phyloP scores from a whole-genome alignment of 148 eudicot genomes.

The Oxyria digyna region DNA sequence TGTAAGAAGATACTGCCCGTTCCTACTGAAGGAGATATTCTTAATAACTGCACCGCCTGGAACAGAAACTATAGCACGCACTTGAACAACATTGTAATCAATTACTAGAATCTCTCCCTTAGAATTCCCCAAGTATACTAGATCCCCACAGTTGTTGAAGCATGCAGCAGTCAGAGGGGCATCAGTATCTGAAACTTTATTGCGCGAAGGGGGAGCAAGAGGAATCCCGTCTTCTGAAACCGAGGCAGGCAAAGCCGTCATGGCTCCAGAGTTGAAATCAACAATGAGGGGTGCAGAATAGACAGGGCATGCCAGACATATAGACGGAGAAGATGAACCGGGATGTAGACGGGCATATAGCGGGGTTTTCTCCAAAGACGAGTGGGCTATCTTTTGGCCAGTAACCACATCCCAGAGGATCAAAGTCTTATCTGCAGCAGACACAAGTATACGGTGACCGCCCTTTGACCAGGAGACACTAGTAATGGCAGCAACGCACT shows the following conservation, averaged over 20 bases:
- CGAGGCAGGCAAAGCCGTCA: constrained; percentile 58
- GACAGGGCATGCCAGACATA: constrained; percentile 77
- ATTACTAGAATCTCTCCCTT: constrained; percentile 88
- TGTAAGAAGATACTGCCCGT: constrained; percentile 77
- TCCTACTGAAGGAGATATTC: constrained; percentile 64
- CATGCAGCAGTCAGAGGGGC: constrained; percentile 82
- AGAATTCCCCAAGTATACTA: constrained; percentile 86
- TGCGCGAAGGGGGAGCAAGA: constrained; percentile 43
- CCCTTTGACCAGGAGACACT: constrained; percentile 92
- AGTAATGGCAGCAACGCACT: constrained; percentile 64
- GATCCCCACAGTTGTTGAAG: constrained; percentile 81
- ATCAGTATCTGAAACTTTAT: constrained; percentile 67
- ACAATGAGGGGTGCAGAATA: constrained; percentile 85
- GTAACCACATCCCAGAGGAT: constrained; percentile 86
- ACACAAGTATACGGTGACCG: constrained; percentile 72
- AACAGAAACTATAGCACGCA: constrained; percentile 50
- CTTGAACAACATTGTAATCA: constrained; percentile 36
- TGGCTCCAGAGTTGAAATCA: constrained; percentile 41
- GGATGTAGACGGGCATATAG: constrained; percentile 80
- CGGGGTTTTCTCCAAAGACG: constrained; percentile 57
- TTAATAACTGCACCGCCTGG: constrained; percentile 68
- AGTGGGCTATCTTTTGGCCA: constrained; percentile 62
- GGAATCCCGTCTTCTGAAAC: constrained; percentile 37
- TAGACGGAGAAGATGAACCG: constrained; percentile 59
- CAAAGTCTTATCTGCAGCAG: constrained; percentile 81